These are phyloP conservation scores for Penicillium tannophilum DNA, from an alignment of 495 filamentous ascomycete species.

Conservation along the genomic window DNA sequence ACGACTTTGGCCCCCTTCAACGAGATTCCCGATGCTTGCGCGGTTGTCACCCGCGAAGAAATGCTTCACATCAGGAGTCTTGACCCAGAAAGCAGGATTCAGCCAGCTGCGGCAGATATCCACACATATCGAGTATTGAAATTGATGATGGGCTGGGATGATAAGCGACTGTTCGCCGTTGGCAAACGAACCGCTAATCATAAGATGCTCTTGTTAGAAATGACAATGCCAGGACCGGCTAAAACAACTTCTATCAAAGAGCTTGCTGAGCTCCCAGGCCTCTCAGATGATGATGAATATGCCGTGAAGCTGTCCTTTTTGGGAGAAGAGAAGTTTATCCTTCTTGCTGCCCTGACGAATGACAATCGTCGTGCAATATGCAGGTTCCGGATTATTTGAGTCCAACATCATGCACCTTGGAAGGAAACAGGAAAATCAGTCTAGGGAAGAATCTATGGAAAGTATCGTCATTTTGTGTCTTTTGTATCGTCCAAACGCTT, in stretches of 20 bases:
- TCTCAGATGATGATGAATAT: slow-evolving; percentile 26
- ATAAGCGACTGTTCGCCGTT: slow-evolving; percentile 30
- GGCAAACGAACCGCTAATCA: slow-evolving; percentile 23
- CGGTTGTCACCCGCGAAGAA: slow-evolving; percentile 31
- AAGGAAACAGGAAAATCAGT: background rate
- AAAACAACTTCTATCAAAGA: slow-evolving; percentile 6
- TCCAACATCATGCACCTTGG: background rate
- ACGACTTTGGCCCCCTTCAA: slow-evolving; percentile 30
- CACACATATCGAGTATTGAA: slow-evolving; percentile 31
- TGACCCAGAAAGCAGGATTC: background rate
- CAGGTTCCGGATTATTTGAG: slow-evolving; percentile 3
- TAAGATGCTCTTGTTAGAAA: slow-evolving; percentile 29
- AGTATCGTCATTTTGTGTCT: too few relatives aligned
- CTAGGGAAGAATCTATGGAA: background rate
- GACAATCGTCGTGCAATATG: slow-evolving; percentile 19
- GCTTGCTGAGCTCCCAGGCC: slow-evolving; percentile 22
- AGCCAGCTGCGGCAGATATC: slow-evolving; percentile 20
- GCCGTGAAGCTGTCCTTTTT: slow-evolving; percentile 14
- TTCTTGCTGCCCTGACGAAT: slow-evolving; percentile 15
- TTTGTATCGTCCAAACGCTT: too few relatives aligned
- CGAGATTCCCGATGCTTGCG: slow-evolving; percentile 21
- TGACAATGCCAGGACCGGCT: slow-evolving; percentile 17
- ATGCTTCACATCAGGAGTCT: slow-evolving; percentile 30
- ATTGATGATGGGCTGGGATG: slow-evolving; percentile 25
- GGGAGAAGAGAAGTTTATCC: slow-evolving; percentile 10